These are phyloP conservation scores for Phytopythium ostracodes DNA, from an alignment of 352 stramenopile species.

Conservation along the genomic window DNA sequence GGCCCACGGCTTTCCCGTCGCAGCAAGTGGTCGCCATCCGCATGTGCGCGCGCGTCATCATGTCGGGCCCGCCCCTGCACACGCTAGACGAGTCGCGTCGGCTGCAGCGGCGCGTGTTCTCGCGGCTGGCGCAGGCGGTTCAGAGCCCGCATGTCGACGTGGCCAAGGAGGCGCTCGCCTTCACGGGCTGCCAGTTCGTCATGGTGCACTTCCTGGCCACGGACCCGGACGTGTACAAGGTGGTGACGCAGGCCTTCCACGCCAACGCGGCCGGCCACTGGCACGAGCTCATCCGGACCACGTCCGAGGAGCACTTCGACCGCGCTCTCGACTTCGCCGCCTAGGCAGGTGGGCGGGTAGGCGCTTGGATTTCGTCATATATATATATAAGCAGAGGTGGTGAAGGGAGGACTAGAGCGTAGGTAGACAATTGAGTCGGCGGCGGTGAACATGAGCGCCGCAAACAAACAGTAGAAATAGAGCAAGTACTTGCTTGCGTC, in stretches of 20 bases:
- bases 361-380: background rate
- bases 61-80: slow-evolving; percentile 68
- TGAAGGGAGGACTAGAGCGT: background rate
- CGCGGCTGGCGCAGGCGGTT: slow-evolving; percentile 49
- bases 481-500: background rate
- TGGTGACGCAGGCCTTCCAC: slow-evolving; percentile 63
- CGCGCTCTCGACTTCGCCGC: slow-evolving; percentile 67
- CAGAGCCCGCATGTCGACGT: slow-evolving; percentile 62
- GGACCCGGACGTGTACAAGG: slow-evolving; percentile 61
- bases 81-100: slow-evolving; percentile 27
- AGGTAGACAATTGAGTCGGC: background rate
- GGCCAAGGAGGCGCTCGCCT: slow-evolving; percentile 77
- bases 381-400: background rate
- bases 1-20: slow-evolving; percentile 62
- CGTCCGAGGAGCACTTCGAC: slow-evolving; percentile 72
- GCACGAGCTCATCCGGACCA: slow-evolving; percentile 64
- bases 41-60: slow-evolving; percentile 80
- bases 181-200: slow-evolving; percentile 78
- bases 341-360: slow-evolving; percentile 8
- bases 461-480: background rate
- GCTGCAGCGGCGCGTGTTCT: slow-evolving; percentile 53
- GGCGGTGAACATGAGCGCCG: no score
- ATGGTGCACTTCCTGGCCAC: slow-evolving; percentile 70
- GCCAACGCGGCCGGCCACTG: slow-evolving; percentile 58
- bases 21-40: slow-evolving; percentile 75